Conservation (phyloP, 495 filamentous ascomycete species). For the Neurospora sublineolata region DNA sequence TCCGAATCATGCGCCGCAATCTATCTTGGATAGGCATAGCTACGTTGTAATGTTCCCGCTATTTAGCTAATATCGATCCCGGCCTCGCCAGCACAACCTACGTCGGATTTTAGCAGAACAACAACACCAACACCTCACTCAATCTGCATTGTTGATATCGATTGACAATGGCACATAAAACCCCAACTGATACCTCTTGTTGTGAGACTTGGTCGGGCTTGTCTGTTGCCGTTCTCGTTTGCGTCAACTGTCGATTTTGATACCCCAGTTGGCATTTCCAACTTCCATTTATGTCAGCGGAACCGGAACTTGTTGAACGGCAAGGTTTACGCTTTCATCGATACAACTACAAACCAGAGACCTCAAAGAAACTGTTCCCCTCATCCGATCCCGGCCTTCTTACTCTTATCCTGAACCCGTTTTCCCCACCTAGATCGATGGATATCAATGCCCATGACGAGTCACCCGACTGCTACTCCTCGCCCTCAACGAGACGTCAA, state of each 20-base stretch:
- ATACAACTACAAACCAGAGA: background rate
- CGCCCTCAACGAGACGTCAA: background rate
- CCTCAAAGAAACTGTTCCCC: background rate
- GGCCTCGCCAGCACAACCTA: background rate
- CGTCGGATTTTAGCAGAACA: background rate
- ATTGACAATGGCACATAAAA: background rate
- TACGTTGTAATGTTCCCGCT: background rate
- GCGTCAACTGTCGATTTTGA: background rate
- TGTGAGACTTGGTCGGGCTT: background rate
- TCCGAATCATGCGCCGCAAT: constrained; percentile 1
- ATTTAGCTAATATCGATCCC: background rate
- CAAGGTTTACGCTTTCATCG: background rate
- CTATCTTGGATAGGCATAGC: background rate
- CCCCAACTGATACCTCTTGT: background rate
- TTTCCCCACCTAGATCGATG: background rate
- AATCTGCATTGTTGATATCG: background rate
- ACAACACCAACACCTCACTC: background rate
- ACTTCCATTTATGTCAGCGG: background rate
- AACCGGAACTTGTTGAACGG: background rate
- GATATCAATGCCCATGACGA: background rate
- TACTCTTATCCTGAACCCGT: background rate
- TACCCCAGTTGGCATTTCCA: background rate
- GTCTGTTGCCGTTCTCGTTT: background rate
- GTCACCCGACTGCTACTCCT: background rate
- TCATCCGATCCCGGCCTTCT: background rate